phyloP scores from a whole-genome alignment of 78 protist genomes.

The Cavenderia fasciculata region DNA sequence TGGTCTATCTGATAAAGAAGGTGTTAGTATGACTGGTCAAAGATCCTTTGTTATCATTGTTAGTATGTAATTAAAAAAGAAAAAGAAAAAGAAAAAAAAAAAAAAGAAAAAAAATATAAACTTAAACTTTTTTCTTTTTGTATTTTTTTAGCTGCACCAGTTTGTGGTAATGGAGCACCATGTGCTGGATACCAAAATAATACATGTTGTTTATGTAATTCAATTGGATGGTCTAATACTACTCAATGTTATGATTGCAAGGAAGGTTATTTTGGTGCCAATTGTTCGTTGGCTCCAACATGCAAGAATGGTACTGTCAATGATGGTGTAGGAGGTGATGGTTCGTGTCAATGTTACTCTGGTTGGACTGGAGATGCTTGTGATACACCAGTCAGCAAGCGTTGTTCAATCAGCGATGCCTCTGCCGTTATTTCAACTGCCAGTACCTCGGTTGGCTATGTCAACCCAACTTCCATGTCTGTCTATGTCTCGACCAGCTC shows the following conservation, averaged over 20 bases:
- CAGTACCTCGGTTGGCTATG: background rate
- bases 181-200: background rate
- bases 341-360: slow-evolving; percentile 33
- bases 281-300: background rate
- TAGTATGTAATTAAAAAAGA: slow-evolving; percentile 6
- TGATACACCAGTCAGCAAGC: background rate
- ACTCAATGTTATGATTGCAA: slow-evolving; percentile 27
- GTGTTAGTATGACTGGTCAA: background rate
- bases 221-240: slow-evolving; percentile 37
- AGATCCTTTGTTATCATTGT: background rate
- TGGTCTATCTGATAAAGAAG: background rate
- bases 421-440: slow-evolving; percentile 1
- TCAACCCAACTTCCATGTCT: background rate
- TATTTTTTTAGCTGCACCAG: too few relatives aligned
- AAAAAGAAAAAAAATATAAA: background rate
- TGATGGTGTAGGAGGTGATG: slow-evolving; percentile 46
- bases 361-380: slow-evolving; percentile 52
- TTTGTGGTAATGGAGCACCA: slow-evolving; percentile 41
- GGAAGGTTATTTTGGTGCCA: slow-evolving; percentile 7
- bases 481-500: slow-evolving; percentile 3
- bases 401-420: background rate
- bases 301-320: slow-evolving; percentile 25
- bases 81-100: background rate
- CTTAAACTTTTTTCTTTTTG: background rate
- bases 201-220: background rate